Conservation (phyloP, 768 basidiomycete species). For the Amyloporia xantha region DNA sequence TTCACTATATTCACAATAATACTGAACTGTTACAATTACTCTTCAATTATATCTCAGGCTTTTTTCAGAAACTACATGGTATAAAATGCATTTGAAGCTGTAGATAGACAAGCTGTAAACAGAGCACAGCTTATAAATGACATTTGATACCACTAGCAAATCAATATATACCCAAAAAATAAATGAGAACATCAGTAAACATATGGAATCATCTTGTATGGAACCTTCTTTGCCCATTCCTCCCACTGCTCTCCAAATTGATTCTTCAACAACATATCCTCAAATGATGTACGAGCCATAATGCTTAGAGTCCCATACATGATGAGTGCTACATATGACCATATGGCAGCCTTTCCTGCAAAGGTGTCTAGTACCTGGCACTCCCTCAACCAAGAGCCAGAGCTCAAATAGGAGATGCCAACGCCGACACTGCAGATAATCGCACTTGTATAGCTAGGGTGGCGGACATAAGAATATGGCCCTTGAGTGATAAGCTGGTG, state of each 20-base stretch:
- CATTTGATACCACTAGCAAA: too few relatives aligned
- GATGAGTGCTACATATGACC: neutral
- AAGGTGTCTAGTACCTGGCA: slow-evolving; percentile 1
- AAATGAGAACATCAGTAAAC: too few relatives aligned
- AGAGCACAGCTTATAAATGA: too few relatives aligned
- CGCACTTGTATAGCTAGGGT: slow-evolving; percentile 15
- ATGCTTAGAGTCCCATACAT: neutral
- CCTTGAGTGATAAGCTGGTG: slow-evolving; percentile 17
- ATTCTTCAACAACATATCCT: slow-evolving; percentile 1
- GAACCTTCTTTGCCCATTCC: too few relatives aligned
- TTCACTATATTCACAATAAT: too few relatives aligned
- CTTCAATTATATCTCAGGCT: too few relatives aligned
- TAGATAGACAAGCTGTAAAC: too few relatives aligned
- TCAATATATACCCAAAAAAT: too few relatives aligned
- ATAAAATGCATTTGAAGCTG: too few relatives aligned
- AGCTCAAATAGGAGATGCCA: neutral
- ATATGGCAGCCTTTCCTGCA: neutral
- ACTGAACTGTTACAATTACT: too few relatives aligned
- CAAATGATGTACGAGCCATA: neutral
- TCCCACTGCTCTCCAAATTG: slow-evolving; percentile 3
- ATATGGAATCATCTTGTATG: neutral
- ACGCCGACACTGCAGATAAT: neutral
- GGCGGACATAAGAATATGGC: slow-evolving; percentile 16
- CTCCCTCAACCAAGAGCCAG: slow-evolving; percentile 4
- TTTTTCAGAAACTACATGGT: too few relatives aligned